phyloP scores from a whole-genome alignment of 1,284 basidiomycete species.

The Mycena citricolor region DNA sequence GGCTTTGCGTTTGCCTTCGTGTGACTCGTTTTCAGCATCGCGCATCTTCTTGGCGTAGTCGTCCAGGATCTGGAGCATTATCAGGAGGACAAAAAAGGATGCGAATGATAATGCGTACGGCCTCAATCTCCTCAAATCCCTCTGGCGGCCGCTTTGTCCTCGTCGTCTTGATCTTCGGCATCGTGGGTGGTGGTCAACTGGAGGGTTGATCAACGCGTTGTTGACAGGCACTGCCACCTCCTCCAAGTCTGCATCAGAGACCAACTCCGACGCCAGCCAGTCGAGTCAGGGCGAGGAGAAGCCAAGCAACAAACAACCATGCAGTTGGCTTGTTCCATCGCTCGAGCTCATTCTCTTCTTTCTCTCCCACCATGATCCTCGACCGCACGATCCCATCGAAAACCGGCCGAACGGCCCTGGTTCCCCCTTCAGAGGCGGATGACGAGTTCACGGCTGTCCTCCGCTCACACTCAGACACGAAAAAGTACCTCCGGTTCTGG shows the following conservation, averaged over 20 bases:
- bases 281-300: too few relatives aligned
- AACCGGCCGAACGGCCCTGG: constrained; percentile 36
- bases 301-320: too few relatives aligned
- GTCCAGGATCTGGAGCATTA: constrained; percentile 71
- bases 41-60: constrained; percentile 97
- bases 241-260: too few relatives aligned
- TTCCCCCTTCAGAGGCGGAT: constrained; percentile 34
- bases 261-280: too few relatives aligned
- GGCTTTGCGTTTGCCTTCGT: constrained; percentile 96
- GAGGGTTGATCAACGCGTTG: too few relatives aligned
- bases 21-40: constrained; percentile 95
- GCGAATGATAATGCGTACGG: constrained; percentile 40
- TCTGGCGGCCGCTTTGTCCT: constrained; percentile 96
- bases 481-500: constrained; percentile 38
- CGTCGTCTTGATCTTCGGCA: constrained; percentile 95
- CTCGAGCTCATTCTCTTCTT: too few relatives aligned
- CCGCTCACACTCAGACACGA: constrained; percentile 38
- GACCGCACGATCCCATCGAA: constrained; percentile 28
- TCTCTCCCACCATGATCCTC: background rate
- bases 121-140: constrained; percentile 95
- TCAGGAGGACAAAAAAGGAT: too few relatives aligned
- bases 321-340: too few relatives aligned
- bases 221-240: too few relatives aligned
- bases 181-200: too few relatives aligned
- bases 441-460: constrained; percentile 37